Percentiles rank a stretch among this genome's conserved stretches.
Conservation (phyloP, 1,284 basidiomycete species). For the Malassezia globosa region DNA sequence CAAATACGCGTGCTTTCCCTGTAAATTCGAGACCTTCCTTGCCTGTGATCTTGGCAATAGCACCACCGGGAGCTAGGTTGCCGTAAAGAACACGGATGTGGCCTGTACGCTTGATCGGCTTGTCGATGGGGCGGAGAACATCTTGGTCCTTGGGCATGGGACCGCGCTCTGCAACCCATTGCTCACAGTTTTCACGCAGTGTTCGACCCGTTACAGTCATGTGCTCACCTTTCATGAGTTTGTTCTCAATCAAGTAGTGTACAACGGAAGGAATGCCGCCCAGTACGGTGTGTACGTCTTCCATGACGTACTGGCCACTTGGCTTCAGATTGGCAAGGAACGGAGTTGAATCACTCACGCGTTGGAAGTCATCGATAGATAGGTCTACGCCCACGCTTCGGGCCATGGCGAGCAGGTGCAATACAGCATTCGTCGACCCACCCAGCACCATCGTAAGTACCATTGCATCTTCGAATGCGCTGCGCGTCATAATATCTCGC, state of each 20-base stretch:
- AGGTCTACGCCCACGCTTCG: constrained; percentile 40
- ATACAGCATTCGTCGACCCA: constrained; percentile 42
- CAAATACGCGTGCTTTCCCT: constrained; percentile 45
- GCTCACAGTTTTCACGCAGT: constrained; percentile 44
- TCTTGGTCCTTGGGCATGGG: constrained; percentile 38
- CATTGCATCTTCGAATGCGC: constrained; percentile 44
- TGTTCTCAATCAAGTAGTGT: constrained; percentile 43
- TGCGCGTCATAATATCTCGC: constrained; percentile 42
- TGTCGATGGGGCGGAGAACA: constrained; percentile 33
- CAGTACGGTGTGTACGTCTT: constrained; percentile 40
- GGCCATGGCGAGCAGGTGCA: constrained; percentile 44
- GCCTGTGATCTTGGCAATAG: constrained; percentile 46
- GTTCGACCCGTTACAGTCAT: constrained; percentile 44
- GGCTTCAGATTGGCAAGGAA: constrained; percentile 47
- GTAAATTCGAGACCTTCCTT: constrained; percentile 44
- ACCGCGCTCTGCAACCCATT: constrained; percentile 57
- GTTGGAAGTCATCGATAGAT: constrained; percentile 44
- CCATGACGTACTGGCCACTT: constrained; percentile 46
- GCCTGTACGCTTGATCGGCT: constrained; percentile 41
- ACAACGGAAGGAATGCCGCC: constrained; percentile 50
- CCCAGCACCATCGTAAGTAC: constrained; percentile 45
- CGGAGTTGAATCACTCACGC: constrained; percentile 37
- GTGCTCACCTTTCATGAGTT: constrained; percentile 49
- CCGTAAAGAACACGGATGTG: constrained; percentile 45
- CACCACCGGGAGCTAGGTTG: constrained; percentile 44